Base-by-base conservation (phyloP, 768 basidiomycete species). In the Brasilioporus rufonigricans region DNA sequence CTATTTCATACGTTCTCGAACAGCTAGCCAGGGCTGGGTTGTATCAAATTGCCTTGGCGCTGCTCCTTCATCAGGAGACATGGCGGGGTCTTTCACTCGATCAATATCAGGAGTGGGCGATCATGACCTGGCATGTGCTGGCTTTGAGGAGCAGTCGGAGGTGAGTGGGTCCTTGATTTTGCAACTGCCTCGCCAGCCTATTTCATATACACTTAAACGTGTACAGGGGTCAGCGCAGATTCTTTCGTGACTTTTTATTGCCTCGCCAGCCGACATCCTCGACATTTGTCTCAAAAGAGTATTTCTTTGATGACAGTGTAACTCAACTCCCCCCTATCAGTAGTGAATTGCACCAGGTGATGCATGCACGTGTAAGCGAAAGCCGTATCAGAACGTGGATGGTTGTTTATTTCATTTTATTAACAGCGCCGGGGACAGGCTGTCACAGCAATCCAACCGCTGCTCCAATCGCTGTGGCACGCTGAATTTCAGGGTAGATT, bases 111-210 rank as follows among this genome's bases (percentile, higher is more conserved):
- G 71, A 77, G 32, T 93, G 92, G 91, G 84, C 87, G 19, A 74
- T 77, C 45, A 81, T 86, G 65, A 78, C 92, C 43, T 93, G 91
- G 92, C 82, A 89, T 64, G 80, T 89, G 50, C 74, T 93, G 26
- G 79, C 77, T 13, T 68, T 91, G 55, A 80, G 87, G 23, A 80
- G 85, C 13, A 83, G 81, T 54, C 83, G 91, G 50, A 80, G 85
- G 91, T 89, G 65, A 39, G 74, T 66, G 46, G 57, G 44, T 53
- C n/a, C 50, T 38, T 40, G 48, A 40, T 41, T 57, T 45, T 24
- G 31, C 44, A 47, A 43, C 27, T 51, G 39, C n/a, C 8, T 53
- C 47, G 50, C 26, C 19, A 44, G 40, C 35, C 46, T 21, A 55
- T 57, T 58, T 61, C 49, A 66, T 50, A 51, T 35, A 49, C n/a